These are phyloP conservation scores for Plantago elongata DNA, from an alignment of 257 asterid species.

Conservation along the genomic window DNA sequence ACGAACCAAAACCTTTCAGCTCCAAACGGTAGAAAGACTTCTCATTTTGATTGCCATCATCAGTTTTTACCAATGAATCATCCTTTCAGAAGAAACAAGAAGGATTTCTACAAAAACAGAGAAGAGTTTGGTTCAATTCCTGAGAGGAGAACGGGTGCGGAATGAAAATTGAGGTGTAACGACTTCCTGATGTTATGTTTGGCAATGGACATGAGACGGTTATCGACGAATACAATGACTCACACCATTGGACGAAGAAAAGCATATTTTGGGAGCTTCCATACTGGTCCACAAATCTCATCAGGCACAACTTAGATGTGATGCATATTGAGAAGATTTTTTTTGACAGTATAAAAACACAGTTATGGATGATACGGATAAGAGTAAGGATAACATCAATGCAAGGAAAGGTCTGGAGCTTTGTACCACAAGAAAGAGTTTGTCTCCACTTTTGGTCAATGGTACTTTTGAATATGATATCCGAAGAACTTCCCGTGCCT, in stretches of 20 bases:
- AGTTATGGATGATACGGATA: no score
- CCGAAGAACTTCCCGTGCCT: no score
- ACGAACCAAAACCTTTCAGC: background rate
- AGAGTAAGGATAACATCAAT: no score
- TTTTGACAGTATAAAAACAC: no score
- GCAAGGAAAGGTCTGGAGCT: no score
- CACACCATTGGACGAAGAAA: background rate
- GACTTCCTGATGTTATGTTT: no score
- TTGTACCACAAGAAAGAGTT: no score
- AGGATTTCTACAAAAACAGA: background rate
- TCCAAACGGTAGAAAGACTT: background rate
- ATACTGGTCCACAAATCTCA: background rate
- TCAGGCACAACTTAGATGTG: background rate
- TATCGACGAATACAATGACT: background rate
- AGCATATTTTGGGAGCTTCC: background rate
- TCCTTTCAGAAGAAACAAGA: background rate
- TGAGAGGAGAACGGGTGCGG: background rate
- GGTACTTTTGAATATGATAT: no score
- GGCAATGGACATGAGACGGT: background rate
- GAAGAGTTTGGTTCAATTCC: background rate
- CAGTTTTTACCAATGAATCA: background rate
- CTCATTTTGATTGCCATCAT: background rate
- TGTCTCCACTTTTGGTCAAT: no score
- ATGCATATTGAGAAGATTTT: background rate
- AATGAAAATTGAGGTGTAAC: background rate